Evolutionary conservation across 106 monocot genomes (phyloP), one percentile per base, ranked within the genome.

Genomic region (Dioscorea zingiberensis): DNA sequence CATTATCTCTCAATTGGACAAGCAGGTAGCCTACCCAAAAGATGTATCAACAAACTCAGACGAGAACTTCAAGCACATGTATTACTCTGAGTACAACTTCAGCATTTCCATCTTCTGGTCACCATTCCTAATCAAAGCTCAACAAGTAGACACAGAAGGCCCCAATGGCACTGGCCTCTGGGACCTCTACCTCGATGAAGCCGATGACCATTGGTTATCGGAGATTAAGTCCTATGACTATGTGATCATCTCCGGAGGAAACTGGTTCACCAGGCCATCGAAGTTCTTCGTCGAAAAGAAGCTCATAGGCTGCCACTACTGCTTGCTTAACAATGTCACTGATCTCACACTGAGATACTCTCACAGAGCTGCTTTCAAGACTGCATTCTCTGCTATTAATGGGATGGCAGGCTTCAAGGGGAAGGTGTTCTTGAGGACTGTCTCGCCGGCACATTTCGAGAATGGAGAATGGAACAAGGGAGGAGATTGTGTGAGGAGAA

Each of bases 191-290:
- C 74, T 86, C 24, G 78, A 87, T 48, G 71, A 76, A 44, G 48
- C 30, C 10, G 82, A 87, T 62, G 30, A 47, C 15, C 13, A 14
- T 0, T 87, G 86, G 86, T 13, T 53, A 13, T 24, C 73, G 16
- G 21, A 54, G 3, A 56, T 75, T 25, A n/a, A 25, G n/a, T 7
- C 21, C 2, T 78, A 74, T 55, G 69, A 81, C 78, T 79, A 63
- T 59, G 26, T 81, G 19, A 58, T 86, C 58, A 51, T 86, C 64
- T 81, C 78, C 48, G 64, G n/a, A 2, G 78, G 85, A 1, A 78
- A 86, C 62, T 87, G 86, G 86, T 87, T 81, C 76, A 76, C 56
- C 26, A 68, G 86, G 8, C 82, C 86, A 12, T 64, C 82, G 12
- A 18, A 70, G 14, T 79, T 76, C 70, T 71, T 67, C 73, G 62